A percentile compares a stretch with the other conserved stretches of the same genome.
These are phyloP conservation scores for Populus tomentosa DNA, from an alignment of 441 rosid species.

Conservation along the genomic window DNA sequence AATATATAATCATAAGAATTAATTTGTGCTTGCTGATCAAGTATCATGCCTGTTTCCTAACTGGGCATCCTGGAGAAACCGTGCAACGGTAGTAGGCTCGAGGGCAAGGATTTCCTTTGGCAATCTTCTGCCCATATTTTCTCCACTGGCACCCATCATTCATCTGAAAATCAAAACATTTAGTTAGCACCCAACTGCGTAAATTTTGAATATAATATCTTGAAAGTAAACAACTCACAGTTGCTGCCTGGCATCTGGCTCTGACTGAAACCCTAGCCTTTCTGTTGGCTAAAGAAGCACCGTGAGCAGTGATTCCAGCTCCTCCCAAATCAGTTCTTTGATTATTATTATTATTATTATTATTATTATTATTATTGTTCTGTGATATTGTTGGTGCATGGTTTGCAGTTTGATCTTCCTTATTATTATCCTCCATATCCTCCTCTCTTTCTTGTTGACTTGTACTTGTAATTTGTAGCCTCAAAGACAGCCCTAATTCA, in stretches of 20 bases:
- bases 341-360: too few relatives aligned
- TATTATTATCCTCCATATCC: constrained; percentile 23
- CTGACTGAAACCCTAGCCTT: constrained; percentile 90
- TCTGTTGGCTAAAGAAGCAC: constrained; percentile 43
- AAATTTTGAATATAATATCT: neutral
- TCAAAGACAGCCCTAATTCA: constrained; percentile 64
- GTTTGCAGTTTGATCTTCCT: constrained; percentile 5
- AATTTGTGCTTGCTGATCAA: neutral
- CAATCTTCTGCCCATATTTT: constrained; percentile 91
- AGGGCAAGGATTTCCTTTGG: constrained; percentile 96
- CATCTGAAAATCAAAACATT: constrained; percentile 39
- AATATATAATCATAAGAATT: neutral
- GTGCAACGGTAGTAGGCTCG: constrained; percentile 96
- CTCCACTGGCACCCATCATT: constrained; percentile 99
- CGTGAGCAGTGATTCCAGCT: constrained; percentile 32
- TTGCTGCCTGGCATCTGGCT: constrained; percentile 76
- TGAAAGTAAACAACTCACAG: constrained; percentile 40
- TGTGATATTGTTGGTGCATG: neutral
- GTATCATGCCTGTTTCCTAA: constrained; percentile 68
- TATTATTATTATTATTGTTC: neutral
- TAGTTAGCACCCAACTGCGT: neutral
- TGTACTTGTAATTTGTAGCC: constrained; percentile 30
- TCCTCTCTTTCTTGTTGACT: constrained; percentile 14
- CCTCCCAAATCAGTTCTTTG: constrained; percentile 32
- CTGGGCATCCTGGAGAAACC: constrained; percentile 79